phyloP scores from a whole-genome alignment of 352 stramenopile species.

The Peronosclerospora sorghi region DNA sequence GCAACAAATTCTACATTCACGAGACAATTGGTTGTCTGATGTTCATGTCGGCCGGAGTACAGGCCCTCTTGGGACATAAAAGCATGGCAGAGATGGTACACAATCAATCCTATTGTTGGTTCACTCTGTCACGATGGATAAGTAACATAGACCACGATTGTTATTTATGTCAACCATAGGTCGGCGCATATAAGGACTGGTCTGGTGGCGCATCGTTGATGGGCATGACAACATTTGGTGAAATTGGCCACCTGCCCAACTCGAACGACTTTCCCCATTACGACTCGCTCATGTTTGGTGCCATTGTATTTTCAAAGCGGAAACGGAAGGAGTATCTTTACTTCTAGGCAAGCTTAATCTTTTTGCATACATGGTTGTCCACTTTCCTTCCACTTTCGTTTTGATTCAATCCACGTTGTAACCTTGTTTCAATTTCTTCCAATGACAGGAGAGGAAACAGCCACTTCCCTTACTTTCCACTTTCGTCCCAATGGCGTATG shows the following conservation, averaged over 20 bases:
- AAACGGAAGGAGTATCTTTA: slow-evolving; percentile 73
- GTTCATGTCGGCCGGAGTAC: slow-evolving; percentile 78
- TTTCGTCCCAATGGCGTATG: slow-evolving; percentile 15
- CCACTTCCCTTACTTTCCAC: slow-evolving; percentile 15
- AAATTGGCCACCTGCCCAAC: slow-evolving; percentile 76
- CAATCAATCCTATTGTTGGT: neutral
- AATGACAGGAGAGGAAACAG: slow-evolving; percentile 11
- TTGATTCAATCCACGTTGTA: slow-evolving; percentile 7
- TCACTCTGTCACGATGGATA: neutral
- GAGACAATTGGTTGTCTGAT: slow-evolving; percentile 79
- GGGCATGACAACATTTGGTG: slow-evolving; percentile 82
- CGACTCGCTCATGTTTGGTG: slow-evolving; percentile 84
- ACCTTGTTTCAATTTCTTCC: neutral
- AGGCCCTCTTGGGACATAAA: slow-evolving; percentile 77
- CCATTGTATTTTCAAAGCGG: slow-evolving; percentile 80
- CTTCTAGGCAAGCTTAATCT: slow-evolving; percentile 4
- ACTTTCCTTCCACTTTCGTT: neutral
- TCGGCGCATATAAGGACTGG: slow-evolving; percentile 81
- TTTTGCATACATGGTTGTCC: slow-evolving; percentile 3
- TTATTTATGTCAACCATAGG: slow-evolving; percentile 19
- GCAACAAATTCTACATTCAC: slow-evolving; percentile 72
- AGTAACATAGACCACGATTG: neutral
- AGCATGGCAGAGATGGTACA: slow-evolving; percentile 82
- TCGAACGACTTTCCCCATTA: slow-evolving; percentile 79
- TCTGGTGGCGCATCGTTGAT: slow-evolving; percentile 71